A percentile compares a stretch with the other conserved stretches of the same genome.
These are phyloP conservation scores for Sextonia rubra DNA, from an alignment of 164 flowering plant genomes.

Conservation along the genomic window DNA sequence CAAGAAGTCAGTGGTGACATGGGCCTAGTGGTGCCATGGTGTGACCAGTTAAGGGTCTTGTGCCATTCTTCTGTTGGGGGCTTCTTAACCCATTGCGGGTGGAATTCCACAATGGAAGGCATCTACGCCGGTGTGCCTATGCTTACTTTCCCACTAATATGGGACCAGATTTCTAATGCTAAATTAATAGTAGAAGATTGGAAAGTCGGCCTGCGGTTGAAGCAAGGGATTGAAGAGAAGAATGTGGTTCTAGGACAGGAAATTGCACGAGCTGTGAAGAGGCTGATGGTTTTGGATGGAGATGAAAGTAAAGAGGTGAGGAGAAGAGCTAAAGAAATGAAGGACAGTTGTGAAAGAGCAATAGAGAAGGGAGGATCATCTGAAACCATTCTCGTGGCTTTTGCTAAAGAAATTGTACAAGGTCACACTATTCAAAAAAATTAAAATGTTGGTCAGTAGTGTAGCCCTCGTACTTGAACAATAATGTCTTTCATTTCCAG, in stretches of 20 bases:
- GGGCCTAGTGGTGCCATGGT: slow-evolving; percentile 60
- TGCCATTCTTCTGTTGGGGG: slow-evolving; percentile 59
- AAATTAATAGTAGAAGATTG: slow-evolving; percentile 53
- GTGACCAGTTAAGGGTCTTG: slow-evolving; percentile 61
- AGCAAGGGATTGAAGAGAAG: slow-evolving; percentile 17
- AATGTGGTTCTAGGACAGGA: neutral
- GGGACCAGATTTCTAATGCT: slow-evolving; percentile 44
- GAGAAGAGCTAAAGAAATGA: slow-evolving; percentile 1
- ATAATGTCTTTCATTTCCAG: no score
- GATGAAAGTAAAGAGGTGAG: slow-evolving; percentile 7
- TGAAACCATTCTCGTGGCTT: neutral
- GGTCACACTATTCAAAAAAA: neutral
- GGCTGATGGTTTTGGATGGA: slow-evolving; percentile 7
- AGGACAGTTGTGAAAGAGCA: slow-evolving; percentile 4
- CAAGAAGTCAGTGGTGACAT: slow-evolving; percentile 24
- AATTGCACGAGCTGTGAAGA: neutral
- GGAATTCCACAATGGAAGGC: slow-evolving; percentile 57
- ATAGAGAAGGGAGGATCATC: slow-evolving; percentile 1
- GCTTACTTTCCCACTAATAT: slow-evolving; percentile 44
- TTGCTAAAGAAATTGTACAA: neutral
- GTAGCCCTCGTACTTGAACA: no score
- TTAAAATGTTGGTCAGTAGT: no score
- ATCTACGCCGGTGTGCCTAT: slow-evolving; percentile 50
- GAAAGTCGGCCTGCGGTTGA: slow-evolving; percentile 48
- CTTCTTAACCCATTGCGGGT: slow-evolving; percentile 69